A percentile compares a stretch with the other conserved stretches of the same genome.
phyloP scores from a whole-genome alignment of 495 filamentous ascomycete genomes.

The Aspergillus egyptiacus region DNA sequence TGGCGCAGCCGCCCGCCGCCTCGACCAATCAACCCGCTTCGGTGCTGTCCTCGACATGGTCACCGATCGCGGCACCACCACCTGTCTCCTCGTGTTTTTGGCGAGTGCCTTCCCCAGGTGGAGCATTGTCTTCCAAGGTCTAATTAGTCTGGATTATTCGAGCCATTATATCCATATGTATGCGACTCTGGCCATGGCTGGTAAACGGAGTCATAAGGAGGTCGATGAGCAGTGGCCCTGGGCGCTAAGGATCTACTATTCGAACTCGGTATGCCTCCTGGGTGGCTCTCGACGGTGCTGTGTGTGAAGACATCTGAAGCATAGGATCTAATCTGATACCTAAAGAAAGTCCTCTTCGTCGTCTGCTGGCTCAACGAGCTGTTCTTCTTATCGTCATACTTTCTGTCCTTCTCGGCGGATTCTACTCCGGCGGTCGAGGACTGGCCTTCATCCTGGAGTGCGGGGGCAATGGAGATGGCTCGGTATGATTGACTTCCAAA shows the following conservation, averaged over 20 bases:
- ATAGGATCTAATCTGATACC: neutral
- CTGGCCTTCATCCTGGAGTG: conserved; percentile 75
- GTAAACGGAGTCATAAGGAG: conserved; percentile 81
- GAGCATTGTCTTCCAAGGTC: conserved; percentile 83
- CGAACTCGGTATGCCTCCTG: neutral
- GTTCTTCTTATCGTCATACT: conserved; percentile 96
- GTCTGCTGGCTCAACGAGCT: conserved; percentile 85
- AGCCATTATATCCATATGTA: conserved; percentile 99
- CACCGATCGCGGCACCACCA: conserved; percentile 88
- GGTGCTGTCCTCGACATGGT: conserved; percentile 98
- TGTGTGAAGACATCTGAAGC: neutral
- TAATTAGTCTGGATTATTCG: conserved; percentile 86
- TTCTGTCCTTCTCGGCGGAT: conserved; percentile 84
- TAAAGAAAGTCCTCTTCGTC: conserved; percentile 79
- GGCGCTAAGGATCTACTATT: conserved; percentile 1
- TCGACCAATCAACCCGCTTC: conserved; percentile 86
- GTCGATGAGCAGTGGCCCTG: conserved; percentile 46
- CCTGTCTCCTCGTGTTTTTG: conserved; percentile 88
- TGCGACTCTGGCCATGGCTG: conserved; percentile 74
- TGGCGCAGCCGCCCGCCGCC: conserved; percentile 78
- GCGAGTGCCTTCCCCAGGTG: conserved; percentile 85
- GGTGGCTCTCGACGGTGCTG: neutral
- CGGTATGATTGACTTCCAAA: conserved; percentile 26
- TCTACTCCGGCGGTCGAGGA: conserved; percentile 47
- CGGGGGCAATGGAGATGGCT: conserved; percentile 80